phyloP scores from a whole-genome alignment of 2,329 filamentous ascomycete genomes.

The Penicillium hesseltinei region DNA sequence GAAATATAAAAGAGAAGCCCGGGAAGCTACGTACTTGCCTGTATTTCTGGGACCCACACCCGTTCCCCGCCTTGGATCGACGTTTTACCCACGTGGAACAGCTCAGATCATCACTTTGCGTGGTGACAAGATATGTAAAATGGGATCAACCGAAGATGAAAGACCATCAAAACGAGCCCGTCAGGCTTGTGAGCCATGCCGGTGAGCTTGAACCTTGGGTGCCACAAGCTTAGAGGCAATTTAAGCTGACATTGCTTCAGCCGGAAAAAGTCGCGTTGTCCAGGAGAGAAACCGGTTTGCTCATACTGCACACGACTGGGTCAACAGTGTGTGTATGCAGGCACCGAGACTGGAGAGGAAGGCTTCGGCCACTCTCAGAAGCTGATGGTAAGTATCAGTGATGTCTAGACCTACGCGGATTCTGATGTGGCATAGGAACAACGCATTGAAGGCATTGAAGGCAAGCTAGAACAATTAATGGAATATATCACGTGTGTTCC shows the following conservation, averaged over 20 bases:
- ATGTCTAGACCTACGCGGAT: neutral
- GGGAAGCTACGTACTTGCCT: neutral
- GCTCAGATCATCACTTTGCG: neutral
- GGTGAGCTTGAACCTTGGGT: conserved; percentile 18
- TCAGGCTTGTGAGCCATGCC: conserved; percentile 35
- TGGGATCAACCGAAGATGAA: conserved; percentile 15
- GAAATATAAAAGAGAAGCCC: neutral
- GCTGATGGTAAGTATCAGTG: conserved; percentile 8
- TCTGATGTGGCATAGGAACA: conserved; percentile 10
- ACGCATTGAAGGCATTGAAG: conserved; percentile 22
- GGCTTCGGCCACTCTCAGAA: conserved; percentile 7
- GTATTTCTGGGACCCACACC: neutral
- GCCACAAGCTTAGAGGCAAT: neutral
- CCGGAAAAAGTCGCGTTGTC: conserved; percentile 36
- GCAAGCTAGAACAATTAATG: conserved; percentile 22
- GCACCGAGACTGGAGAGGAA: conserved; percentile 7
- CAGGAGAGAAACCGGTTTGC: conserved; percentile 34
- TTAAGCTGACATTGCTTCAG: conserved; percentile 10
- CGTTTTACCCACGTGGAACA: neutral
- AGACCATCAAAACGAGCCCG: conserved; percentile 21
- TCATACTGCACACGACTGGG: conserved; percentile 33
- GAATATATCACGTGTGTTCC: conserved; percentile 12
- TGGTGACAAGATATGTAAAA: neutral
- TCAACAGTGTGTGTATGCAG: conserved; percentile 32
- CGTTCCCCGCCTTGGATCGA: neutral